Conservation (phyloP, 2,329 filamentous ascomycete species). For the Coniella lustricola region DNA sequence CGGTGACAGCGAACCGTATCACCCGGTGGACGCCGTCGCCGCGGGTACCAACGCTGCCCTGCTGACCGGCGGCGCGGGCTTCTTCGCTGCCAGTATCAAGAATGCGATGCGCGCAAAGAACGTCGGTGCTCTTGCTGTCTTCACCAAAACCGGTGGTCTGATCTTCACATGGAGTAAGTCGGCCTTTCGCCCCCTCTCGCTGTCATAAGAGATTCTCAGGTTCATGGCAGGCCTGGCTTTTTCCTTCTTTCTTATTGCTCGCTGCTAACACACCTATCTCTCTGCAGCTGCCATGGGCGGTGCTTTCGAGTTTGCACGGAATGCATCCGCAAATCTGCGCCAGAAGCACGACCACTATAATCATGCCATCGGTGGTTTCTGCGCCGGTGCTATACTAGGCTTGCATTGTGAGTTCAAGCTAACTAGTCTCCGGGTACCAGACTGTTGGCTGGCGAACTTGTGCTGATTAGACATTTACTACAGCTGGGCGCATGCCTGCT, state of each 20-base stretch:
- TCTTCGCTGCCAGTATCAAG: slow-evolving; percentile 54
- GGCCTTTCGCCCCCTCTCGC: not conserved
- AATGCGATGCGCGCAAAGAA: slow-evolving; percentile 82
- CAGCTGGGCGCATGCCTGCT: slow-evolving; percentile 60
- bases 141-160: slow-evolving; percentile 70
- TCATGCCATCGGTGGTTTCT: slow-evolving; percentile 66
- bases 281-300: slow-evolving; percentile 62
- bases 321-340: slow-evolving; percentile 75
- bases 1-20: slow-evolving; percentile 26
- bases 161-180: slow-evolving; percentile 60
- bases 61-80: slow-evolving; percentile 51
- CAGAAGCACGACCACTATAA: slow-evolving; percentile 77
- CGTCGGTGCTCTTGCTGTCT: slow-evolving; percentile 70
- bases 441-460: not conserved
- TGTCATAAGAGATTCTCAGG: no score
- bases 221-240: no score
- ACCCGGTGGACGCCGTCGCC: slow-evolving; percentile 49
- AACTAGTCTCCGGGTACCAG: not conserved
- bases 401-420: slow-evolving; percentile 55
- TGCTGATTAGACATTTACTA: slow-evolving; percentile 5
- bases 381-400: slow-evolving; percentile 66
- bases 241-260: no score
- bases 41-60: slow-evolving; percentile 46
- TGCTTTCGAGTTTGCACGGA: slow-evolving; percentile 70
- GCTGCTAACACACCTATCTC: not conserved